Evolutionary conservation across 2,329 filamentous ascomycete species (phyloP).

Genomic region (Raffaelea deltoideospora): DNA sequence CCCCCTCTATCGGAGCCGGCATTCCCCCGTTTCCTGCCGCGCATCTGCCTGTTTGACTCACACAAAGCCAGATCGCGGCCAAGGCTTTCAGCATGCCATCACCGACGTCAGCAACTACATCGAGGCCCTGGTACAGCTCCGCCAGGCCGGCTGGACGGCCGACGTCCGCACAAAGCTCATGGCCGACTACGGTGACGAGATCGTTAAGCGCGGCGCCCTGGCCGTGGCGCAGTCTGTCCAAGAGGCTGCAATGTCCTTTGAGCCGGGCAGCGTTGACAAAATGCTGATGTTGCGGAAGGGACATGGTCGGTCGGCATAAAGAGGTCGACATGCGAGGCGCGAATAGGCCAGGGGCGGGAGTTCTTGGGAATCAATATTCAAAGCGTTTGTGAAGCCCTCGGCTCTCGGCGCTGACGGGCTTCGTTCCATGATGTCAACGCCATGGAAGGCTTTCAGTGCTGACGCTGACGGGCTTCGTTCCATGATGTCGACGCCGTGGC

Average conservation of each 20-base stretch:
- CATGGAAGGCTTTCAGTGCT: too few relatives aligned
- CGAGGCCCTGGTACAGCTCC: slow-evolving; percentile 14
- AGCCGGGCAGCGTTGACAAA: slow-evolving; percentile 13
- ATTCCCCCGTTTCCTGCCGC: not conserved
- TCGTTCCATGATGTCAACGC: too few relatives aligned
- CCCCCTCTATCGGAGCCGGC: not conserved
- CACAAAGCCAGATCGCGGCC: slow-evolving; percentile 23
- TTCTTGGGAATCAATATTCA: too few relatives aligned
- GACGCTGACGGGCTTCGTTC: too few relatives aligned
- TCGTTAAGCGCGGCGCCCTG: slow-evolving; percentile 17
- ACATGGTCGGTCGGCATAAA: slow-evolving; percentile 12
- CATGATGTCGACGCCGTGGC: too few relatives aligned
- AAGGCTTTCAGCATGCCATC: slow-evolving; percentile 28
- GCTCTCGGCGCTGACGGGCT: too few relatives aligned
- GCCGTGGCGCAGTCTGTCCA: slow-evolving; percentile 19
- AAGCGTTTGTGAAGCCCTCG: too few relatives aligned
- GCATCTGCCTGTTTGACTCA: not conserved
- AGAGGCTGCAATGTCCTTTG: slow-evolving; percentile 17
- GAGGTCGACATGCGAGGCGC: too few relatives aligned
- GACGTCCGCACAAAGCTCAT: slow-evolving; percentile 11
- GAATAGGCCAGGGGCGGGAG: too few relatives aligned
- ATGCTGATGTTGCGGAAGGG: slow-evolving; percentile 19
- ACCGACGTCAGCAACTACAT: slow-evolving; percentile 23
- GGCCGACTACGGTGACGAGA: slow-evolving; percentile 16
- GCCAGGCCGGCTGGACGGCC: slow-evolving; percentile 5